Base-by-base conservation (phyloP, 2,329 filamentous ascomycete species). In the Penicillium sp. region DNA sequence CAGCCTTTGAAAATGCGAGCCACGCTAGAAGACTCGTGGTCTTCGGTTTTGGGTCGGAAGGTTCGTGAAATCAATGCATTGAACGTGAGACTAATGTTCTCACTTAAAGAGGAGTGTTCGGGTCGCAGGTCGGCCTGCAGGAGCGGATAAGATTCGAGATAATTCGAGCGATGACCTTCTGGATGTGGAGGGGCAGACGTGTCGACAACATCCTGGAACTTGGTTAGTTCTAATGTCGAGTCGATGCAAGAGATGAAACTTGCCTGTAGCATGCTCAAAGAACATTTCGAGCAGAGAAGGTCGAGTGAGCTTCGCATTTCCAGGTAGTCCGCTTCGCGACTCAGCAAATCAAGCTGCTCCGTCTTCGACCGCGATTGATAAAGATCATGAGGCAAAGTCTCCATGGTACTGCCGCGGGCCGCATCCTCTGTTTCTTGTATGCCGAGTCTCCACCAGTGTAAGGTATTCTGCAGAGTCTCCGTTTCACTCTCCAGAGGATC, bases 391-490 rank as follows among this genome's bases (percentile, higher is more conserved):
- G 52, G 26, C 7, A 51, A 9, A 15, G 42, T 48, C 28, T 55
- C 42, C 76, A 66, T 13, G 65, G 70, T 2, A 61, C 69, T 4
- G 76, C 78, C 44, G 82, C 45, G 70, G 59, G 53, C 57, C 50
- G 61, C 45, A 73, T 71, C 62, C 77, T 70, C 75, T 75, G 84
- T 85, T 52, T 86, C 79, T 15, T 81, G 80, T 21, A 85, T 66
- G 62, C 86, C 85, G 28, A 91, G 69, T 18, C 76, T 73, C 86
- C 89, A 93, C 55, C 83, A 81, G 33, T 85, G 76, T 80, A 87
- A 88, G 1, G 79, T 72, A 68, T 91, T 84, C 41, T 80, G 77
- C 56, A 88, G 71, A 2, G 86, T 71, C 60, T 90, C 85, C 45
- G 86, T 81, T 54, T 88, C 82, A 12, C 76, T 75, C 23, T 78